Evolutionary conservation across 73 alveolate genomes (phyloP).

Genomic region (Paramecium primaurelia): DNA sequence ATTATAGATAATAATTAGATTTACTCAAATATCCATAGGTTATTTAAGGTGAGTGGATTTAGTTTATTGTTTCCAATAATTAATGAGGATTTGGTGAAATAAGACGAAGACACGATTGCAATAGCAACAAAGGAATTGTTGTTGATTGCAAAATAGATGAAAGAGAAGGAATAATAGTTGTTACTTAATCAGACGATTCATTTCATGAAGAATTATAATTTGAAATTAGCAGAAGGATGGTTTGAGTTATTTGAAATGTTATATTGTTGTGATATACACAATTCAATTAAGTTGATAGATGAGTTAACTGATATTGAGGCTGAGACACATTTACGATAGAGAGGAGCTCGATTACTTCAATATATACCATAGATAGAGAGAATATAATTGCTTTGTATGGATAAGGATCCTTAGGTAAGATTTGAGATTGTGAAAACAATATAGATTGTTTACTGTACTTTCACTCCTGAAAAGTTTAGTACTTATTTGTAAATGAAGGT

Average conservation of each 20-base stretch:
- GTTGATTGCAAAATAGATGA: not conserved
- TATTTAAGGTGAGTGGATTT: not conserved
- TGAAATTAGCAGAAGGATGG: not conserved
- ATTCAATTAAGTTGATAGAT: not conserved
- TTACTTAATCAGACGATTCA: not conserved
- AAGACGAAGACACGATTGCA: slow-evolving; percentile 43
- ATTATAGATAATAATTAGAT: not conserved
- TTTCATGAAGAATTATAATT: not conserved
- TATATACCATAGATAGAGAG: not conserved
- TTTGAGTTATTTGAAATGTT: not conserved
- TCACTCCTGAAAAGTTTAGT: not conserved
- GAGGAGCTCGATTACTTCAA: not conserved
- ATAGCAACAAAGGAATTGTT: slow-evolving; percentile 1
- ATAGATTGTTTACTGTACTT: not conserved
- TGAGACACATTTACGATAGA: not conserved
- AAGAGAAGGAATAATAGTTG: not conserved
- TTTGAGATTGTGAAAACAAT: slow-evolving; percentile 17
- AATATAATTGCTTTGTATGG: not conserved
- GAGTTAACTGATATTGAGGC: slow-evolving; percentile 2
- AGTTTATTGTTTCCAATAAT: not conserved
- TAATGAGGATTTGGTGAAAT: slow-evolving; percentile 25
- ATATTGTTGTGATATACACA: not conserved
- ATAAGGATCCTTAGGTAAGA: not conserved
- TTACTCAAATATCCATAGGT: not conserved
- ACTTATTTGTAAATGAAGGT: not conserved